phyloP scores from a whole-genome alignment of 2,329 filamentous ascomycete genomes.

The Teratosphaeria epicoccoides region DNA sequence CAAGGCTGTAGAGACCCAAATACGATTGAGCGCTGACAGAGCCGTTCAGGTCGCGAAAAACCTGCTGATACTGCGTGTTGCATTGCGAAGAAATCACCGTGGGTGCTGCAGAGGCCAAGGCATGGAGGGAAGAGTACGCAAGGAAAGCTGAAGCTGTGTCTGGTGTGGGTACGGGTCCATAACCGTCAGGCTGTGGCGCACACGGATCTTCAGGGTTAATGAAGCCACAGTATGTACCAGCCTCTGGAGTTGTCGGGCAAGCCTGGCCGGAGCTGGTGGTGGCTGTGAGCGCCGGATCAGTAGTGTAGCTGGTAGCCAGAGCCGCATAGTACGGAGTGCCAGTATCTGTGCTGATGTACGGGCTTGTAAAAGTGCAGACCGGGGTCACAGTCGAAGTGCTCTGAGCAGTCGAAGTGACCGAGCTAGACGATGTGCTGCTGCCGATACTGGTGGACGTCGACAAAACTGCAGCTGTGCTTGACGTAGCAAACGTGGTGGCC shows the following conservation, averaged over 20 bases:
- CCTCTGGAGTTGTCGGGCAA: constrained; percentile 16
- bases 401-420: neutral
- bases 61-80: neutral
- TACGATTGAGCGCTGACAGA: neutral
- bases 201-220: neutral
- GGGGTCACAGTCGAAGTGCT: neutral
- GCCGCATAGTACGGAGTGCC: constrained; percentile 12
- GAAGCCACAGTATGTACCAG: constrained; percentile 2
- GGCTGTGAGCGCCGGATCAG: constrained; percentile 13
- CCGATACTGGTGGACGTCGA: neutral
- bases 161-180: neutral
- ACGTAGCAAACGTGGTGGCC: no score
- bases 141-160: neutral
- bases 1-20: neutral
- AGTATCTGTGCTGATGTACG: neutral
- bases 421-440: neutral
- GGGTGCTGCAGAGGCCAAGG: neutral
- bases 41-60: neutral
- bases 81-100: neutral
- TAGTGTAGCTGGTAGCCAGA: constrained; percentile 15
- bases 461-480: no score
- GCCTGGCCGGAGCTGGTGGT: constrained; percentile 13
- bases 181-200: neutral
- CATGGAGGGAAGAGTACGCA: neutral
- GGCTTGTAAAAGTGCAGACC: neutral